Percentiles rank a stretch among this genome's conserved stretches.
phyloP scores from a whole-genome alignment of 2,329 filamentous ascomycete species.

The Leptodontidium sp. region DNA sequence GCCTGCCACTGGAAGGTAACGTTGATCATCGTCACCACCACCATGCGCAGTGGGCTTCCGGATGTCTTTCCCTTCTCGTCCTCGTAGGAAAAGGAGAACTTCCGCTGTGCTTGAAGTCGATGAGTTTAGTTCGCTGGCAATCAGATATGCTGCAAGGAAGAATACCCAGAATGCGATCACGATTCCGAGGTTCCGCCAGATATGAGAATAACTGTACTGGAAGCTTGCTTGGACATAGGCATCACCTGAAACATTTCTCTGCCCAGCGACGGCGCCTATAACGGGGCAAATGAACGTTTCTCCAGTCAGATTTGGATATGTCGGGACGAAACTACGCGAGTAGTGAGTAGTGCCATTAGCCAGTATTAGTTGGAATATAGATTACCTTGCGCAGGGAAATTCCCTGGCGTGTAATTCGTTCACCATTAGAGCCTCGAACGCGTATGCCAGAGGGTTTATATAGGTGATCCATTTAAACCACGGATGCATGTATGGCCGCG shows the following conservation, averaged over 20 bases:
- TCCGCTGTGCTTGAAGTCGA: slow-evolving; percentile 80
- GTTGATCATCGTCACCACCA: too few species aligned
- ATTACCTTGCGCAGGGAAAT: slow-evolving; percentile 61
- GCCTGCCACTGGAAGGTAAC: slow-evolving; percentile 33
- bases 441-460: slow-evolving; percentile 67
- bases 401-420: slow-evolving; percentile 88
- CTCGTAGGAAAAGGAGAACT: slow-evolving; percentile 77
- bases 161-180: slow-evolving; percentile 70
- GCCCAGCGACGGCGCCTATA: slow-evolving; percentile 64
- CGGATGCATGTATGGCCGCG: slow-evolving; percentile 67
- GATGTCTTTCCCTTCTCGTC: slow-evolving; percentile 44
- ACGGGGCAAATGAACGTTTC: slow-evolving; percentile 59
- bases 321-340: slow-evolving; percentile 36
- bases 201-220: slow-evolving; percentile 59
- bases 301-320: slow-evolving; percentile 49
- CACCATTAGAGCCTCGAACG: slow-evolving; percentile 81
- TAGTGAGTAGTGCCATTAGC: too few species aligned
- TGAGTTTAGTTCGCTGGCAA: slow-evolving; percentile 66
- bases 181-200: slow-evolving; percentile 68
- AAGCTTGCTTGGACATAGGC: slow-evolving; percentile 63
- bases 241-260: slow-evolving; percentile 62
- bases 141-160: slow-evolving; percentile 68
- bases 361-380: too few species aligned
- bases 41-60: too few species aligned
- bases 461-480: slow-evolving; percentile 89